Evolutionary conservation across 2,329 filamentous ascomycete genomes (phyloP).

Genomic region (Fusarium praegraminearum): DNA sequence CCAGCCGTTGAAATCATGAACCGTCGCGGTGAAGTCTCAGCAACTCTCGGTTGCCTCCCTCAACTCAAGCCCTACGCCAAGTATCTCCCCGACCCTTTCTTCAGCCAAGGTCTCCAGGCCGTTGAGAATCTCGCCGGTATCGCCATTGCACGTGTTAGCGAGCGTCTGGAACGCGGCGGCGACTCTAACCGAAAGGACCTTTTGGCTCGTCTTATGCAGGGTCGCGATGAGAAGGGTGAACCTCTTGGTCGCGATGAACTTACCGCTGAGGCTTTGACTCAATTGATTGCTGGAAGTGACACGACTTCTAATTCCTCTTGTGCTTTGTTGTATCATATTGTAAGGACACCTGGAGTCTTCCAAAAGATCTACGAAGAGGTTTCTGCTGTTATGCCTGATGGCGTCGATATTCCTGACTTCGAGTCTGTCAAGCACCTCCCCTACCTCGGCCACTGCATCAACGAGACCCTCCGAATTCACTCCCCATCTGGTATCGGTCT

Average conservation of each 20-base stretch:
- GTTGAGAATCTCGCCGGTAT: constrained; percentile 88
- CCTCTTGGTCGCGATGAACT: constrained; percentile 82
- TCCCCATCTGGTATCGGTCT: constrained; percentile 88
- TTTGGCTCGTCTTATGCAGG: constrained; percentile 85
- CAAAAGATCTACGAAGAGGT: constrained; percentile 79
- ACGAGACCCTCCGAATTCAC: constrained; percentile 88
- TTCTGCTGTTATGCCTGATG: constrained; percentile 73
- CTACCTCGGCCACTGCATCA: constrained; percentile 81
- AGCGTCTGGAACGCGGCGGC: constrained; percentile 75
- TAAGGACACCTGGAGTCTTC: constrained; percentile 76
- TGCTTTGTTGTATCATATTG: constrained; percentile 82
- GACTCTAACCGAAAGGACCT: constrained; percentile 78
- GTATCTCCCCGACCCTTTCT: constrained; percentile 86
- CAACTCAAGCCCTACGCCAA: constrained; percentile 82
- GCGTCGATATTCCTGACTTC: constrained; percentile 74
- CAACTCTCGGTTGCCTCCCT: constrained; percentile 80
- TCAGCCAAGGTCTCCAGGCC: constrained; percentile 77
- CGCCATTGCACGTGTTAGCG: constrained; percentile 83
- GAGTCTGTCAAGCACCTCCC: constrained; percentile 79
- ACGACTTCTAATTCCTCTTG: constrained; percentile 86
- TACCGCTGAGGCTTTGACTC: constrained; percentile 88
- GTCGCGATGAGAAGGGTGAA: constrained; percentile 82
- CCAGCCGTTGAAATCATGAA: constrained; percentile 92
- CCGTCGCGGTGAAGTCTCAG: constrained; percentile 86
- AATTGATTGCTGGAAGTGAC: constrained; percentile 84